Percentiles rank a stretch among this genome's conserved stretches.
Evolutionary conservation across 2,329 filamentous ascomycete genomes (phyloP).

Genomic region (Cadophora sp.): DNA sequence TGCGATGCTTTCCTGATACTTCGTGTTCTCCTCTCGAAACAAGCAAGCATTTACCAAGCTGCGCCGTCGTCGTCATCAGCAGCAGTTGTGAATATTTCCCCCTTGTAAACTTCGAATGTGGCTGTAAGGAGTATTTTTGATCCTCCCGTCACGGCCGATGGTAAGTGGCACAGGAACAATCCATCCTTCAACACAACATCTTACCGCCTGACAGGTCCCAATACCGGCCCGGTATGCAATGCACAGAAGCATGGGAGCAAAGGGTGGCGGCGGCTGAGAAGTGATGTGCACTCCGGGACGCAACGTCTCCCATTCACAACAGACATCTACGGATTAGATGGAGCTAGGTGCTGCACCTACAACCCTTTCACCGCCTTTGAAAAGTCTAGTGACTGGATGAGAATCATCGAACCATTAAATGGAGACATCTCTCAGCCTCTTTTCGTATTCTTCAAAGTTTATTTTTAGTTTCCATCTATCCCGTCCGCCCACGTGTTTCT

Average conservation of each 20-base stretch:
- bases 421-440: slow-evolving; percentile 4
- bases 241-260: neutral
- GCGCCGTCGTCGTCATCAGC: neutral
- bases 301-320: neutral
- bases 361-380: slow-evolving; percentile 3
- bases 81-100: neutral
- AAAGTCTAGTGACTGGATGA: neutral
- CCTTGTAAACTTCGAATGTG: neutral
- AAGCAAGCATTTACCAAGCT: neutral
- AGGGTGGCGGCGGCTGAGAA: slow-evolving; percentile 1
- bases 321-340: neutral
- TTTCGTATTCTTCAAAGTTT: slow-evolving; percentile 11
- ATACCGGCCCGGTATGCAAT: slow-evolving; percentile 5
- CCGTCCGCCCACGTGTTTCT: neutral
- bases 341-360: neutral
- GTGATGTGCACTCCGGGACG: neutral
- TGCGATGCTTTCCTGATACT: neutral
- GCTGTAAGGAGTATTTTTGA: neutral
- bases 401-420: neutral
- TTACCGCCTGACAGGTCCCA: neutral
- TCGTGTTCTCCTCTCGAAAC: slow-evolving; percentile 9
- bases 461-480: slow-evolving; percentile 12
- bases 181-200: neutral
- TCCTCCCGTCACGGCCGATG: neutral
- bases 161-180: neutral